Conservation (phyloP, 768 basidiomycete species). For the Mycena indigotica region DNA sequence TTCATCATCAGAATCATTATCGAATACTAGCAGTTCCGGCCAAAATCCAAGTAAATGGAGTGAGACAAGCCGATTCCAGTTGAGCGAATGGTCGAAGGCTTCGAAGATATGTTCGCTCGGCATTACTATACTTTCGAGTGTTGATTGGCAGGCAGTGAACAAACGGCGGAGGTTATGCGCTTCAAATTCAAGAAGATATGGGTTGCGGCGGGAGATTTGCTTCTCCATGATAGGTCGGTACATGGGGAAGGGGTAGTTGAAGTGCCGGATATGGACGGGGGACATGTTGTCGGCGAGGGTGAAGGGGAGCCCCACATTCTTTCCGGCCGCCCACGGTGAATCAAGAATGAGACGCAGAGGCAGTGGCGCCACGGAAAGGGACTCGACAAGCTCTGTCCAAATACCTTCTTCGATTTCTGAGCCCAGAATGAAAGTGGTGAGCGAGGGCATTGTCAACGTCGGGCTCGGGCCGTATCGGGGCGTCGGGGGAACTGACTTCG, state of each 20-base stretch:
- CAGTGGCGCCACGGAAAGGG: background rate
- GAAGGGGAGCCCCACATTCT: background rate
- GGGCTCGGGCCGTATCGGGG: no score
- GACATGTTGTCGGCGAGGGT: background rate
- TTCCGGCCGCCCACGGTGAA: background rate
- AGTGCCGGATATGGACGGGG: background rate
- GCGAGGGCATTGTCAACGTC: no score
- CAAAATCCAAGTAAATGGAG: background rate
- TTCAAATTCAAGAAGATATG: background rate
- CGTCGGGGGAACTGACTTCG: no score
- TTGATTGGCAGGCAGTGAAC: background rate
- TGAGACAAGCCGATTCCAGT: background rate
- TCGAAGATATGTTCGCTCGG: background rate
- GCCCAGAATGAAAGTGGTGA: background rate
- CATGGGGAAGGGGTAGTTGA: background rate
- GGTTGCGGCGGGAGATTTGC: background rate
- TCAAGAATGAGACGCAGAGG: background rate
- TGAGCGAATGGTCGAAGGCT: background rate
- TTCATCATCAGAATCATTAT: background rate
- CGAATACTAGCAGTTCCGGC: background rate
- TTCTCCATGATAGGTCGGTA: background rate
- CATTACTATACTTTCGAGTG: background rate
- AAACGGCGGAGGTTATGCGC: background rate
- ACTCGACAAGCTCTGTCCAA: background rate
- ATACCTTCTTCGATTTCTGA: background rate